Base-by-base conservation (phyloP, 2,329 filamentous ascomycete species). In the Alternaria sp. region DNA sequence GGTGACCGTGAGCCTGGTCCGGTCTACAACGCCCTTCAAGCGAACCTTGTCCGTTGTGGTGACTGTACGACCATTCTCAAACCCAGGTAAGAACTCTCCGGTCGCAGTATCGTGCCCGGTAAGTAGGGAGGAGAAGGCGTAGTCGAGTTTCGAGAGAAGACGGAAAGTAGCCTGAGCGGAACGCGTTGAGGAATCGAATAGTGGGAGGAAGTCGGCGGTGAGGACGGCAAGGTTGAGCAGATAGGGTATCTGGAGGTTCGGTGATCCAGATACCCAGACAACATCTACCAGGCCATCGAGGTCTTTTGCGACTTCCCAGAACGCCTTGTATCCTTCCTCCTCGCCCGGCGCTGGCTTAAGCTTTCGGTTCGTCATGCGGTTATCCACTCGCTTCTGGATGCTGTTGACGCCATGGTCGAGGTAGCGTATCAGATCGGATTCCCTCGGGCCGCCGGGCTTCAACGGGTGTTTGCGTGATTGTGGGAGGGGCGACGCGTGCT, bases 21-120 rank as follows among this genome's bases (percentile, higher is more conserved):
- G 87, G 75, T 96, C 92, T 0, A 93, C 91, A 28, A 96, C 82
- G 73, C 92, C 92, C 74, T 92, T 91, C 67, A 94, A 91, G 44
- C 95, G 87, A 8, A 98, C 93, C 85, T 96, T 97, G 77, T 97
- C 93, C 1, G 92, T 95, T 17, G 89, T 93, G 83, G 92, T 90
- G 1, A 92, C 90, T 9, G 81, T 81, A 6, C 85, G 81, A 1
- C 86, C 86, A 7, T 82, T 84, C 67, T 89, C 87, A 66, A 94
- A 93, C 0, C 93, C 93, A 0, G 92, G 89, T 1, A 97, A 82
- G 0, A 83, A 72, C 43, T 90, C 87, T 0, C 87, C 86, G 0
- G 90, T 90, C 13, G 89, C 86, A 4, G 89, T 80, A 72, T 97
- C 89, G 61, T 86, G 81, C 4, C 91, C 91, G 23, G 84, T 82